Conservation (phyloP, 306 rosid species). For the Inga leiocalycina region DNA sequence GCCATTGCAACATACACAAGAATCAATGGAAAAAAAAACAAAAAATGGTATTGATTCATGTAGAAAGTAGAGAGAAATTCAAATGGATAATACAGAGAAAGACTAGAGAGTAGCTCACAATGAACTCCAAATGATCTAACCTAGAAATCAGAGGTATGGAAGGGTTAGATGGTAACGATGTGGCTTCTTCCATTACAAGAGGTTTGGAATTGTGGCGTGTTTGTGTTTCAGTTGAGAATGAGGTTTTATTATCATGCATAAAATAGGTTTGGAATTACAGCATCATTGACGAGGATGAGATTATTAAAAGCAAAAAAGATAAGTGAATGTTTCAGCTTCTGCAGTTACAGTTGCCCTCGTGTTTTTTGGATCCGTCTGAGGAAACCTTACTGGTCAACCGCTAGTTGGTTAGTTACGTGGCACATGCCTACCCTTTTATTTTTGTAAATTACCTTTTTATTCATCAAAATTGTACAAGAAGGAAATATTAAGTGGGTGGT, state of each 20-base stretch:
- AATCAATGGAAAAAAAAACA: not conserved
- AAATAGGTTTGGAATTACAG: not conserved
- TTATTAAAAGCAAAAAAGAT: not conserved
- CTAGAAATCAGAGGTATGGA: not conserved
- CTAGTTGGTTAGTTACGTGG: not conserved
- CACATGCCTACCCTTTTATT: not conserved
- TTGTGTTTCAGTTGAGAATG: not conserved
- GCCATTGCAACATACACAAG: not conserved
- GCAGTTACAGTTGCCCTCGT: slow-evolving; percentile 5
- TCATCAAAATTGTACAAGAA: not conserved
- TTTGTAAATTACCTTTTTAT: too few species aligned
- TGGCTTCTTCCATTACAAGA: not conserved
- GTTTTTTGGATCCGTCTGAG: not conserved
- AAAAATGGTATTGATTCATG: not conserved
- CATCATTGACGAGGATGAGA: not conserved
- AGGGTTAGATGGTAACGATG: not conserved
- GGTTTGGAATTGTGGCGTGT: not conserved
- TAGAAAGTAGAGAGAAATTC: not conserved
- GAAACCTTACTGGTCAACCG: not conserved
- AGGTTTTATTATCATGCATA: not conserved
- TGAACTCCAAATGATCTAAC: slow-evolving; percentile 15
- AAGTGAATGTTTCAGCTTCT: not conserved
- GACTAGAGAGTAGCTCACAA: not conserved
- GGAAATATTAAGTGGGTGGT: not conserved
- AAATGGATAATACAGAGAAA: not conserved